These are phyloP conservation scores for Vinca minor DNA, from an alignment of 257 asterid genomes.

Conservation along the genomic window DNA sequence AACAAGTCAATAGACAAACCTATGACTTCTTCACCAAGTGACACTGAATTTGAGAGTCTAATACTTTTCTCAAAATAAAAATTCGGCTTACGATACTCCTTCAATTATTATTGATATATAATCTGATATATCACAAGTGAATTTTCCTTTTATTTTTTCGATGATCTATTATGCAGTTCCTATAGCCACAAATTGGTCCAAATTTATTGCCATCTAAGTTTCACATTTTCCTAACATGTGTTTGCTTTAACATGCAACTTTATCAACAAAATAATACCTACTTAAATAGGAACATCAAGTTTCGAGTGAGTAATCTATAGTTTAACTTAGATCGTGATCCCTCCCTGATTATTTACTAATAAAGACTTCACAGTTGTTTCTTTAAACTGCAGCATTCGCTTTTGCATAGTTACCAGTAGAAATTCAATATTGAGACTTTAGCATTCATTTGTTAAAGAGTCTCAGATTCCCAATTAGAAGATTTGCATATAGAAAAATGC, in stretches of 20 bases:
- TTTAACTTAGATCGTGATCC: background rate
- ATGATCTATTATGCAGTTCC: background rate
- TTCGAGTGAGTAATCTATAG: background rate
- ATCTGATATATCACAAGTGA: background rate
- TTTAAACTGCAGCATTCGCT: background rate
- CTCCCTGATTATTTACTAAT: background rate
- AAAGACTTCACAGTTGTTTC: background rate
- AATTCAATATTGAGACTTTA: background rate
- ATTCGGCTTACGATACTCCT: background rate
- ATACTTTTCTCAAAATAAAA: background rate
- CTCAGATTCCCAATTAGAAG: background rate
- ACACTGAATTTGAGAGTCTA: background rate
- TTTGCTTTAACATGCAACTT: background rate
- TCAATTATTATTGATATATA: background rate
- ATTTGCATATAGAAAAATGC: background rate
- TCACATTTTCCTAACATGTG: background rate
- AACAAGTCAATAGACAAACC: background rate
- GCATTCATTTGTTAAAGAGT: background rate
- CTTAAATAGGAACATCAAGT: background rate
- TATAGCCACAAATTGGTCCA: background rate
- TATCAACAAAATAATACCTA: background rate
- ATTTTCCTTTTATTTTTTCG: background rate
- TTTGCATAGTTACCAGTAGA: background rate
- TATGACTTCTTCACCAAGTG: background rate
- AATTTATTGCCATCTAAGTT: background rate